These are phyloP conservation scores for Bigelowiella natans DNA, from an alignment of 78 protist species.

Conservation along the genomic window DNA sequence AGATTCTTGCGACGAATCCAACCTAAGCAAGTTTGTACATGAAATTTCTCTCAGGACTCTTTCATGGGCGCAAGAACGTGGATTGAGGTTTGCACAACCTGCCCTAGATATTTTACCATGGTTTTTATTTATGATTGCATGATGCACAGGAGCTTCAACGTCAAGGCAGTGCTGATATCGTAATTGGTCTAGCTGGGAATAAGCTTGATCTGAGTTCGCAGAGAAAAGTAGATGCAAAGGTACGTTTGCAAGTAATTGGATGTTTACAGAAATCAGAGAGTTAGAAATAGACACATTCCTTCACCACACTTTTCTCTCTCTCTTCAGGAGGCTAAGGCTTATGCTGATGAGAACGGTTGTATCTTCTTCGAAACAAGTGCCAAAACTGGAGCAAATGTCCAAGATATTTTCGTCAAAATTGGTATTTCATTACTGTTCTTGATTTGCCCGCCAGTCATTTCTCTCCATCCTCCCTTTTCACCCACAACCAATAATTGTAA, in stretches of 20 bases:
- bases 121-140: not conserved
- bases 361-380: slow-evolving; percentile 87
- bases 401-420: slow-evolving; percentile 72
- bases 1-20: no score
- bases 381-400: slow-evolving; percentile 76
- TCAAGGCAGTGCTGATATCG: slow-evolving; percentile 80
- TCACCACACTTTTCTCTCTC: not conserved
- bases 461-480: no score
- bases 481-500: no score
- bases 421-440: not conserved
- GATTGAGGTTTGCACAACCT: not conserved
- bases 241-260: not conserved
- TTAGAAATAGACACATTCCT: not conserved
- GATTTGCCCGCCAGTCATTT: not conserved
- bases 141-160: slow-evolving; percentile 81
- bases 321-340: slow-evolving; percentile 25
- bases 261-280: no score
- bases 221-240: slow-evolving; percentile 51
- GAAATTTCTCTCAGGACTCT: not conserved
- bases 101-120: not conserved
- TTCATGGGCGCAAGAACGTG: not conserved
- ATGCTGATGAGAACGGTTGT: slow-evolving; percentile 40
- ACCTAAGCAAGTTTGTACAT: no score
- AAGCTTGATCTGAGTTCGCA: slow-evolving; percentile 77
- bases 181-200: slow-evolving; percentile 92